phyloP scores from a whole-genome alignment of 257 asterid species.

The Scutellaria minor region DNA sequence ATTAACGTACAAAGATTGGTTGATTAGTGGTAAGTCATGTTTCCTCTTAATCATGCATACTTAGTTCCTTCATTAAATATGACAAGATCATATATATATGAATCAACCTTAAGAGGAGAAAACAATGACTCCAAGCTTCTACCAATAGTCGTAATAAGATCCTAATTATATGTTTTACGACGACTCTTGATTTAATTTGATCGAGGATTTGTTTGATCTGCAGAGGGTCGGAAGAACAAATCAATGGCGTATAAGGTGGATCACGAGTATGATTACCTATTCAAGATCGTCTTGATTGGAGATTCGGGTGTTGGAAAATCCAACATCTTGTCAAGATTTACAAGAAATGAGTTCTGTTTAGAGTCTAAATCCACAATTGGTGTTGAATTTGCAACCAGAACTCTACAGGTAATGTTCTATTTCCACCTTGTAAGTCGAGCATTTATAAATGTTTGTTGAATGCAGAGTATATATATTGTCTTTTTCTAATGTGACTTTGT shows the following conservation, averaged over 20 bases:
- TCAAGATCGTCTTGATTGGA: constrained; percentile 55
- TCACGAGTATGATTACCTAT: constrained; percentile 54
- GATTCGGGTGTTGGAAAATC: constrained; percentile 53
- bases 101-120: not conserved
- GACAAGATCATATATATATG: not conserved
- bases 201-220: not conserved
- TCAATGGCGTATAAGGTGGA: constrained; percentile 56
- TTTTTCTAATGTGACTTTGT: no score
- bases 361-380: constrained; percentile 60
- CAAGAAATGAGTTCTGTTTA: constrained; percentile 51
- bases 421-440: no score
- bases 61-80: not conserved
- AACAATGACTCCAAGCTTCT: not conserved
- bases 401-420: constrained; percentile 45
- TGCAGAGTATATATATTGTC: no score
- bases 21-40: constrained; percentile 38
- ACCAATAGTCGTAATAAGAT: not conserved
- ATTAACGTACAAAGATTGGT: constrained; percentile 30
- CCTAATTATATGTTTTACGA: not conserved
- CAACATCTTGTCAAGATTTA: constrained; percentile 53
- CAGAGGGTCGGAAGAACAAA: constrained; percentile 35
- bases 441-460: no score
- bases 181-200: constrained; percentile 6
- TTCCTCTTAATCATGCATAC: no score
- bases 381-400: constrained; percentile 56